Evolutionary conservation across 1,139 yeast species (phyloP).

Genomic region (Candida mesenterica): DNA sequence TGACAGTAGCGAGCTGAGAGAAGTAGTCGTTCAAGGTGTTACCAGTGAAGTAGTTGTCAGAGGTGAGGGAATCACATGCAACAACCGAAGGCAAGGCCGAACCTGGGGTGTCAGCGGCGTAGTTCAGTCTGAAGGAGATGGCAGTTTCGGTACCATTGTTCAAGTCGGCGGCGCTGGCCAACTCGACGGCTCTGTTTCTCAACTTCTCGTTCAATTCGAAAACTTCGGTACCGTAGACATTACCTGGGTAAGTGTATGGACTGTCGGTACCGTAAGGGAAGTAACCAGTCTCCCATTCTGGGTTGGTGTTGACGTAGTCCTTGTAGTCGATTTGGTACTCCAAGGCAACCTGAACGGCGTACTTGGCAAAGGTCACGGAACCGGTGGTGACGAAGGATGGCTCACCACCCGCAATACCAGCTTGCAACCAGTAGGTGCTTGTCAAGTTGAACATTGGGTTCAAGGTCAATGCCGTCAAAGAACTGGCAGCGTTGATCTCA

Average conservation of each 20-base stretch:
- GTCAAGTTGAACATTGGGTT: constrained; percentile 57
- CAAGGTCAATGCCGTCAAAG: constrained; percentile 54
- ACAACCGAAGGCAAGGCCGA: constrained; percentile 52
- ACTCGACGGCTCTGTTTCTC: constrained; percentile 55
- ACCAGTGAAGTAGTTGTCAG: constrained; percentile 63
- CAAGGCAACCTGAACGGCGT: constrained; percentile 61
- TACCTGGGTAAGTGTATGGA: constrained; percentile 52
- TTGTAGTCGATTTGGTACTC: constrained; percentile 53
- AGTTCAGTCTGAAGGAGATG: constrained; percentile 45
- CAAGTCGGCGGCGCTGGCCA: constrained; percentile 47
- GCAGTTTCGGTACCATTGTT: constrained; percentile 47
- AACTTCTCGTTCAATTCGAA: constrained; percentile 60
- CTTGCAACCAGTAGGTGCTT: constrained; percentile 59
- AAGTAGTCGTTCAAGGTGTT: constrained; percentile 50
- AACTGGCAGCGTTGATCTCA: constrained; percentile 65
- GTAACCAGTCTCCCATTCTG: constrained; percentile 62
- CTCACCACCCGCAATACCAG: constrained; percentile 69
- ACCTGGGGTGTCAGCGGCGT: constrained; percentile 39
- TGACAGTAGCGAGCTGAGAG: constrained; percentile 42
- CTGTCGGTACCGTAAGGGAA: constrained; percentile 53
- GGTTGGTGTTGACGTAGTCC: constrained; percentile 47
- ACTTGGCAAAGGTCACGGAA: constrained; percentile 59
- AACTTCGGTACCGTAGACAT: constrained; percentile 64
- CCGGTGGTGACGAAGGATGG: constrained; percentile 51
- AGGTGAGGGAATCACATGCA: constrained; percentile 60